These are phyloP conservation scores for Cladorrhinum sp. DNA, from an alignment of 2,329 filamentous ascomycete species.

Conservation along the genomic window DNA sequence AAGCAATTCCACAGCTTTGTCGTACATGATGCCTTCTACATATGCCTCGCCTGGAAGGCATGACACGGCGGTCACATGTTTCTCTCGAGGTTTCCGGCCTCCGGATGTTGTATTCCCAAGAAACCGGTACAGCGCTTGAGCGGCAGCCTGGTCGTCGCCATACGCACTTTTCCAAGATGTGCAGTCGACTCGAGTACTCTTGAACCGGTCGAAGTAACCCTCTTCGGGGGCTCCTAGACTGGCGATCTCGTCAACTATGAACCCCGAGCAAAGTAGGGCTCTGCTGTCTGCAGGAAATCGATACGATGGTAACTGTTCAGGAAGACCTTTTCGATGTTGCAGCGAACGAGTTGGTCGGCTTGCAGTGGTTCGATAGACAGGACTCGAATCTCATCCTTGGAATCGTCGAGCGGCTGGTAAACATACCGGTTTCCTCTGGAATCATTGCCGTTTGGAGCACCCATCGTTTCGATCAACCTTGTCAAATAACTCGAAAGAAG, in stretches of 20 bases:
- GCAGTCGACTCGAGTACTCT: background rate
- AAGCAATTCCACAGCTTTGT: background rate
- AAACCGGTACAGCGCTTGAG: background rate
- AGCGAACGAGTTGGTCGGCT: background rate
- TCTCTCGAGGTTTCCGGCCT: background rate
- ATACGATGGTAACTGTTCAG: background rate
- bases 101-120: background rate
- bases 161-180: background rate
- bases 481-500: too few relatives aligned
- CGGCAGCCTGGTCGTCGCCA: background rate
- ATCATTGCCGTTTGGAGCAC: too few relatives aligned
- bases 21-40: background rate
- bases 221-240: slow-evolving; percentile 6
- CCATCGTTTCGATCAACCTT: too few relatives aligned
- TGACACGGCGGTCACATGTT: background rate
- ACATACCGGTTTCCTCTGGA: background rate
- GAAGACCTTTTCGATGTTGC: background rate
- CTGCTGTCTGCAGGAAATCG: background rate
- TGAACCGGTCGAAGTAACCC: background rate
- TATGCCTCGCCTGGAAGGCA: background rate
- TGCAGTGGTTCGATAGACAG: background rate
- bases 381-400: background rate
- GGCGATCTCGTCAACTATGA: slow-evolving; percentile 6
- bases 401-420: background rate
- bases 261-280: slow-evolving; percentile 4